These are phyloP conservation scores for Candida berthetii DNA, from an alignment of 805 yeast species.

Conservation along the genomic window DNA sequence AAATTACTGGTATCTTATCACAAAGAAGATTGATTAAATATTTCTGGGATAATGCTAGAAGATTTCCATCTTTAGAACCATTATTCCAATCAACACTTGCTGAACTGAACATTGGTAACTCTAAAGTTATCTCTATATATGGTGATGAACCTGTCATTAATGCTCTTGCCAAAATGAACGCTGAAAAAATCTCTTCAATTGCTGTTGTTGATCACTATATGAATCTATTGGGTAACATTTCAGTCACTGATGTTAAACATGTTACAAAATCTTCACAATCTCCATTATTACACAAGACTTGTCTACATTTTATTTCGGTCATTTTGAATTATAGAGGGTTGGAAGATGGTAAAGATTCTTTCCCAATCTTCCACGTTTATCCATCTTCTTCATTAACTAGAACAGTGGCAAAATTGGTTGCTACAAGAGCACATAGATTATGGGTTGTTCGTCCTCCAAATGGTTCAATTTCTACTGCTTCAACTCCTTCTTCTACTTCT, in stretches of 20 bases:
- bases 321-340: constrained; percentile 85
- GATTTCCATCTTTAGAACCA: constrained; percentile 77
- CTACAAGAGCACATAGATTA: constrained; percentile 87
- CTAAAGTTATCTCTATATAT: constrained; percentile 68
- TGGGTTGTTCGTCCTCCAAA: constrained; percentile 69
- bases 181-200: constrained; percentile 76
- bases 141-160: constrained; percentile 87
- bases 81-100: constrained; percentile 61
- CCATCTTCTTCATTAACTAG: constrained; percentile 74
- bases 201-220: constrained; percentile 84
- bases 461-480: constrained; percentile 17
- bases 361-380: constrained; percentile 93
- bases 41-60: constrained; percentile 89
- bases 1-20: constrained; percentile 78
- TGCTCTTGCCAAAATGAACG: constrained; percentile 82
- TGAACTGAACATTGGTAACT: constrained; percentile 71
- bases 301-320: constrained; percentile 82
- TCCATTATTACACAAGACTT: constrained; percentile 72
- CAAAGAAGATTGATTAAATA: constrained; percentile 83
- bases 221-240: constrained; percentile 82
- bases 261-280: constrained; percentile 86
- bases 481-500: constrained; percentile 13
- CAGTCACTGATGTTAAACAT: constrained; percentile 88
- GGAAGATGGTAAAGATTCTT: constrained; percentile 92
- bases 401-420: constrained; percentile 90